Base-by-base conservation (phyloP, 139 green algal species). In the Ettlia oleoabundans region DNA sequence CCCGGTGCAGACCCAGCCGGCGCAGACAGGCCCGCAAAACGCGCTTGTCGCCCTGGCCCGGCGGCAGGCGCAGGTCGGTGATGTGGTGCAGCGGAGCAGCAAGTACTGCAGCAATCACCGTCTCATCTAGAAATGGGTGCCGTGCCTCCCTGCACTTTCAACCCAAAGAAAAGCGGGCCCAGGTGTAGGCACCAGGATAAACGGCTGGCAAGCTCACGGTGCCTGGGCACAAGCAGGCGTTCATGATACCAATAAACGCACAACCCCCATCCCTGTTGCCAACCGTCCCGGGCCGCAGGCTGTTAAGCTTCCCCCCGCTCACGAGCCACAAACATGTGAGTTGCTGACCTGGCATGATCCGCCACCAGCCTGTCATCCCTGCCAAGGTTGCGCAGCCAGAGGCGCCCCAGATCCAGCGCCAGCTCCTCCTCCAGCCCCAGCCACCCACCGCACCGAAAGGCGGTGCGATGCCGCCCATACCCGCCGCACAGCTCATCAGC, bases 361-460 rank as follows among this genome's bases (percentile, higher is more conserved):
- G 94, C 86, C 6, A 98, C 83, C 38, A 98, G 76, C 62, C 96
- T 83, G 88, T 99, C 96, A 69, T 99, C 96, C 1, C 96, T 78
- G 0, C 96, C 96, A n/a, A 98, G 84, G 82, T 99, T 99, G 22
- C 96, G 86, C 67, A 89, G 61, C 96, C 96, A 99, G 21, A 99
- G 83, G 0, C 96, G 87, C 65, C 67, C 63, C 73, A 99, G 82
- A 78, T 99, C 96, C 51, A 95, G 9, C n/a, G 71, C 77, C 53
- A 98, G 84, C 90, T 99, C 96, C 0, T 84, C 63, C 1, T 87
- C 64, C 43, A 96, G 82, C 22, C 83, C 79, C 58, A 35, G 3
- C 80, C 78, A 91, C n/a, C 83, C 83, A 62, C 76, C 61, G 3
- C 78, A 42, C 21, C 85, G 51, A 41, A 93, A 97, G 61, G 83